A percentile compares a stretch with the other conserved stretches of the same genome.
Conservation (phyloP, 345 rosid species). For the Firmiana major region DNA sequence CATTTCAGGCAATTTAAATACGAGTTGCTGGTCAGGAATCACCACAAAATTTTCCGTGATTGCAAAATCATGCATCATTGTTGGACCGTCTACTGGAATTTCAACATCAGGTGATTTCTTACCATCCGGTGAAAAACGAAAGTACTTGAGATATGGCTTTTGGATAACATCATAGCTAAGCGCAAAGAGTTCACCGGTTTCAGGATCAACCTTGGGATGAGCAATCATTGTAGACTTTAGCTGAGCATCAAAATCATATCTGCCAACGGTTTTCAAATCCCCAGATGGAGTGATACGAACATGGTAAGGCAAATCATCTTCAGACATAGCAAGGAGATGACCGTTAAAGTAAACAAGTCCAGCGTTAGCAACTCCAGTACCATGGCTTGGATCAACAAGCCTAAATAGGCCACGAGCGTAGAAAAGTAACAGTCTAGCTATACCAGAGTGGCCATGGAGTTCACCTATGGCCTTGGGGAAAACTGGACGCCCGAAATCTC, state of each 20-base stretch:
- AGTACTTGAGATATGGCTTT: conserved; percentile 75
- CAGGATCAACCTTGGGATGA: conserved; percentile 85
- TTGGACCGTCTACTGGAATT: conserved; percentile 60
- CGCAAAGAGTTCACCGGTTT: conserved; percentile 60
- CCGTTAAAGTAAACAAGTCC: conserved; percentile 73
- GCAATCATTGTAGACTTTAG: conserved; percentile 78
- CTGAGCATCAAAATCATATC: conserved; percentile 61
- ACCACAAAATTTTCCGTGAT: conserved; percentile 75
- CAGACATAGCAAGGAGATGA: conserved; percentile 80
- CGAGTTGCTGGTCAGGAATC: conserved; percentile 85
- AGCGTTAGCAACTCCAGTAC: conserved; percentile 86
- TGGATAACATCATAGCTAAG: conserved; percentile 78
- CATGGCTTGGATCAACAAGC: conserved; percentile 57
- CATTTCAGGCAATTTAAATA: conserved; percentile 77
- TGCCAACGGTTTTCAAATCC: conserved; percentile 63
- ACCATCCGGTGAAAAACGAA: conserved; percentile 60
- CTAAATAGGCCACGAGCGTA: conserved; percentile 64
- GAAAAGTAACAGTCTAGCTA: conserved; percentile 70
- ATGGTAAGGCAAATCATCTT: conserved; percentile 84
- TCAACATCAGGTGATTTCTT: conserved; percentile 63
- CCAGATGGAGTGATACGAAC: conserved; percentile 53
- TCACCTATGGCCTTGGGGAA: conserved; percentile 90
- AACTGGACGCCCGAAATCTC: conserved; percentile 58
- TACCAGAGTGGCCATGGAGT: conserved; percentile 88
- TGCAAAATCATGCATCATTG: conserved; percentile 91